These are phyloP conservation scores for Fusarium torulosum DNA, from an alignment of 2,329 filamentous ascomycete species.

Conservation along the genomic window DNA sequence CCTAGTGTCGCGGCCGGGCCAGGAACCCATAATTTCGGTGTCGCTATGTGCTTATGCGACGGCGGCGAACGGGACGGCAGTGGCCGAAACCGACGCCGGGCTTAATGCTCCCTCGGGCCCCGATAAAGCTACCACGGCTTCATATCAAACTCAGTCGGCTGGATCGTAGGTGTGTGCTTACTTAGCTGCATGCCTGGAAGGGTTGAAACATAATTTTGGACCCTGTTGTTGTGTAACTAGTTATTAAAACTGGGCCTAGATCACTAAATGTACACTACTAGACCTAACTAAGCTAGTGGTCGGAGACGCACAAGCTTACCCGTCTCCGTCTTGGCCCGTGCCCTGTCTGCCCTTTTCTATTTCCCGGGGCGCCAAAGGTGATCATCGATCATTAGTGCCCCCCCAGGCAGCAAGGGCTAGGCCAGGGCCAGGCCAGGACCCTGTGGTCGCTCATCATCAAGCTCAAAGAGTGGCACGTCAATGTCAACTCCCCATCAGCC, in stretches of 20 bases:
- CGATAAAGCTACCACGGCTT: too few relatives aligned
- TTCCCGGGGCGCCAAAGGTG: too few relatives aligned
- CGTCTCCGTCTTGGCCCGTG: neutral
- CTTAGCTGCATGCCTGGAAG: too few relatives aligned
- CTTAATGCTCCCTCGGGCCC: too few relatives aligned
- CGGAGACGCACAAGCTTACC: slow-evolving; percentile 15
- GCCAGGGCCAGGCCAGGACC: too few relatives aligned
- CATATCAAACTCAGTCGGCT: too few relatives aligned
- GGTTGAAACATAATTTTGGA: too few relatives aligned
- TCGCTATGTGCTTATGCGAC: neutral
- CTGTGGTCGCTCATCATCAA: too few relatives aligned
- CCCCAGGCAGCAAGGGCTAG: neutral
- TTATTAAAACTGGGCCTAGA: too few relatives aligned
- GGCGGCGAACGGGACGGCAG: neutral
- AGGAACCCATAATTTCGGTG: neutral
- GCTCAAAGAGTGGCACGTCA: too few relatives aligned
- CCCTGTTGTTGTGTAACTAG: too few relatives aligned
- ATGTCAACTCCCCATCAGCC: too few relatives aligned
- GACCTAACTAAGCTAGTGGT: neutral
- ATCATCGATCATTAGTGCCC: neutral
- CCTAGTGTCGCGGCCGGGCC: neutral
- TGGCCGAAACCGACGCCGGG: neutral
- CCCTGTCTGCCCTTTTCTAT: neutral
- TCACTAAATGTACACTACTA: neutral
- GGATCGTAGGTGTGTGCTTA: neutral